A percentile compares a stretch with the other conserved stretches of the same genome.
phyloP scores from a whole-genome alignment of 2,329 filamentous ascomycete genomes.

The Colletotrichum tanaceti region DNA sequence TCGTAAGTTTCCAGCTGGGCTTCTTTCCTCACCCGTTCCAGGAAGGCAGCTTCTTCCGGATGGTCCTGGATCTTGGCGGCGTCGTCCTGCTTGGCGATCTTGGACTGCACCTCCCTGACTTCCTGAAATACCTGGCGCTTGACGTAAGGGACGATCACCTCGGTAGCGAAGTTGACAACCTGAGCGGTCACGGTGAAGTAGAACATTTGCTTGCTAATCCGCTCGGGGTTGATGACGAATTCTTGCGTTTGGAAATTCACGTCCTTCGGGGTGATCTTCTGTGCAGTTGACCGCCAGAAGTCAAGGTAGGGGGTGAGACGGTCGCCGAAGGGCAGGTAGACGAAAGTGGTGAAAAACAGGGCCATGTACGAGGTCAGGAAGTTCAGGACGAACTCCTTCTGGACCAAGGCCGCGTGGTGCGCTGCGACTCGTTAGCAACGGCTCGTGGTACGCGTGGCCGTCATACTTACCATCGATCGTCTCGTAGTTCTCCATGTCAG shows the following conservation, averaged over 20 bases:
- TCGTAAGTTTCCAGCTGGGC: slow-evolving; percentile 87
- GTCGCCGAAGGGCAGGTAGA: slow-evolving; percentile 92
- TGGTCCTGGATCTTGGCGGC: slow-evolving; percentile 67
- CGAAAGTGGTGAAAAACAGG: slow-evolving; percentile 91
- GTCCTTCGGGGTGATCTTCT: slow-evolving; percentile 79
- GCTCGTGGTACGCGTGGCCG: neutral
- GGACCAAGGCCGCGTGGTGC: slow-evolving; percentile 84
- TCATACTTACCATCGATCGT: slow-evolving; percentile 73
- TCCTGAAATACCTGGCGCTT: slow-evolving; percentile 84
- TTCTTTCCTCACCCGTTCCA: slow-evolving; percentile 84
- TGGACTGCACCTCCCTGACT: slow-evolving; percentile 79
- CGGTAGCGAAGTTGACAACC: slow-evolving; percentile 85
- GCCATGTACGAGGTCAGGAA: slow-evolving; percentile 96
- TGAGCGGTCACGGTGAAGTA: slow-evolving; percentile 97
- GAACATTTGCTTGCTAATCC: slow-evolving; percentile 91
- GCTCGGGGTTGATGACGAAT: slow-evolving; percentile 85
- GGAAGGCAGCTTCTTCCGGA: slow-evolving; percentile 82
- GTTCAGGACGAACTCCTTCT: slow-evolving; percentile 95
- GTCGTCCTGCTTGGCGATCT: slow-evolving; percentile 65
- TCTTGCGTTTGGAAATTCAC: slow-evolving; percentile 72
- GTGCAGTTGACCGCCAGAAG: slow-evolving; percentile 80
- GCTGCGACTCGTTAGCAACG: slow-evolving; percentile 56
- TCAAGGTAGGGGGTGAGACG: slow-evolving; percentile 87
- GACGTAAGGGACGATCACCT: slow-evolving; percentile 85
- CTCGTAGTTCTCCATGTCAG: slow-evolving; percentile 90